Evolutionary conservation across 768 basidiomycete genomes (phyloP).

Genomic region (Erythrobasidium yunnanense): DNA sequence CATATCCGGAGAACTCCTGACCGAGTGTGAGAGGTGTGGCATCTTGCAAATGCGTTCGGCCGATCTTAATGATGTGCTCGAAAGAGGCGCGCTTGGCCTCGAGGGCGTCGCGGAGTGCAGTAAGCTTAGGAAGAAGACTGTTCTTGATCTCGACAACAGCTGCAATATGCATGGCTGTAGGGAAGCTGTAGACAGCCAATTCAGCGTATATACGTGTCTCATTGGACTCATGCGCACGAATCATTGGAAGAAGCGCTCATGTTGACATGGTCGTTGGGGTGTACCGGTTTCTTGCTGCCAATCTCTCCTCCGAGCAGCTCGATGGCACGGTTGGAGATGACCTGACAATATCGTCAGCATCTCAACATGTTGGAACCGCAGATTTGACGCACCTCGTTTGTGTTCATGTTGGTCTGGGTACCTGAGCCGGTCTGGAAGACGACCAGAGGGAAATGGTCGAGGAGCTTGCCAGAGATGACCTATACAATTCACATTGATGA

Average conservation of each 20-base stretch:
- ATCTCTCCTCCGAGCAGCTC: constrained; percentile 89
- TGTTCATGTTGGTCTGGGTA: constrained; percentile 99
- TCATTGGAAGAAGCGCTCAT: constrained; percentile 99
- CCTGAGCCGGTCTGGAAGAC: constrained; percentile 99
- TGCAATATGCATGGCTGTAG: constrained; percentile 97
- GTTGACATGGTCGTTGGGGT: constrained; percentile 99
- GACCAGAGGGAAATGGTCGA: constrained; percentile 92
- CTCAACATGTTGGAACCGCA: background rate
- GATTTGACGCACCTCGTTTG: constrained; percentile 61
- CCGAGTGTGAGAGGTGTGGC: constrained; percentile 95
- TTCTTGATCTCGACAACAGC: constrained; percentile 76
- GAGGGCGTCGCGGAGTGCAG: constrained; percentile 70
- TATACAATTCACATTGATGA: too few relatives aligned
- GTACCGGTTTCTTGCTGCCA: constrained; percentile 91
- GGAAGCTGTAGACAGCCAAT: constrained; percentile 55
- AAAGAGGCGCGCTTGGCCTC: constrained; percentile 72
- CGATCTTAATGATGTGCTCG: constrained; percentile 91
- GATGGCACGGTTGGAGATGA: constrained; percentile 96
- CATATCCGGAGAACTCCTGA: constrained; percentile 98
- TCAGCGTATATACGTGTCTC: background rate
- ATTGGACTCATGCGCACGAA: constrained; percentile 53
- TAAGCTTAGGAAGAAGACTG: constrained; percentile 71
- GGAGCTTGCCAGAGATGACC: constrained; percentile 91
- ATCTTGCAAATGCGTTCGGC: constrained; percentile 92
- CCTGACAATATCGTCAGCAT: constrained; percentile 46